Evolutionary conservation across 2,329 filamentous ascomycete species (phyloP), one percentile per base, ranked within the genome.

Genomic region (Colletotrichum sansevieriae): DNA sequence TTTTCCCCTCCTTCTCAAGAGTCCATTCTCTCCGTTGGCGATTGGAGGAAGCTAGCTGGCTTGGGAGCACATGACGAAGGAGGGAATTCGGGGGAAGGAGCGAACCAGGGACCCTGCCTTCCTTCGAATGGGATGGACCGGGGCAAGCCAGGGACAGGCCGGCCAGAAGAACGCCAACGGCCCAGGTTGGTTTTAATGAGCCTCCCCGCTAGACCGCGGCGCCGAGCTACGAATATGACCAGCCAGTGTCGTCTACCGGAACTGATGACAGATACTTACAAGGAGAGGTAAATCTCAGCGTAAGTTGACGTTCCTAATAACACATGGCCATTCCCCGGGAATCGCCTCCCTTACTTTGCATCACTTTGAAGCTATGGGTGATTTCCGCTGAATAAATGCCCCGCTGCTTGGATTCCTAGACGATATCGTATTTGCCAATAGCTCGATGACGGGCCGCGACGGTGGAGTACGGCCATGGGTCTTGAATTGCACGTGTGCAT

Each of bases 181-280:
- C 49, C 64, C 59, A 49, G 44, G 22, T 65, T 58, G 63, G 64
- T 65, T 65, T 66, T 68, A 60, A 68, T 68, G 65, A 68, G 62
- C 47, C 37, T 57, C 51, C 65, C 60, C 60, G 52, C 61, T 46
- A 43, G 8, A 52, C 44, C 47, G 49, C 55, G 35, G 52, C 41
- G 20, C 37, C 56, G 62, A 60, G 55, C 66, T 55, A 22, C n/a
- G n/a, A 3, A 3, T 22, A 59, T 59, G 41, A 35, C 66, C 60
- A 66, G 55, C 43, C 62, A 68, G 58, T 69, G 41, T 69, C 66
- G 47, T 33, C 63, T 56, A 29, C 35, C 22, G 6, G 4, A 22
- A 3, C 5, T 25, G 62, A 54, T 66, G 15, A 3, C 22, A 37
- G 25, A 29, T 60, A 60, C 57, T 49, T 60, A 10, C 18, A 3